Conservation (phyloP, 169 alveolate species). For the Fabrea salina region DNA sequence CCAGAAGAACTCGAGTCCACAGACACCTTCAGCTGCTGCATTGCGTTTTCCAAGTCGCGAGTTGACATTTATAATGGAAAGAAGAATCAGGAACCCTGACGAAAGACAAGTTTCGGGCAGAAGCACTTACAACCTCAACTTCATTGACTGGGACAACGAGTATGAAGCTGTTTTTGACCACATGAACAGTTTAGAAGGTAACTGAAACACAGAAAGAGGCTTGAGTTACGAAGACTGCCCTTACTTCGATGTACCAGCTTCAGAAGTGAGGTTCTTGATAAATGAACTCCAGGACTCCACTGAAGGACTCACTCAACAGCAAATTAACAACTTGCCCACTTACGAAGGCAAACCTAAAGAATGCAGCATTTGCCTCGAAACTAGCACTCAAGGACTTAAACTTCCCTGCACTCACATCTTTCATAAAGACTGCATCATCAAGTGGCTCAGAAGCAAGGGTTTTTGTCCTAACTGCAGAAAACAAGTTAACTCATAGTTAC, state of each 20-base stretch:
- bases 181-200: neutral
- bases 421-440: conserved; percentile 73
- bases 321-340: neutral
- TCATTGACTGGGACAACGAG: conserved; percentile 17
- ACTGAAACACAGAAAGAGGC: neutral
- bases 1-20: too few relatives aligned
- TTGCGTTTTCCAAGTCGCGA: too few relatives aligned
- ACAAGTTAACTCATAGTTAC: neutral
- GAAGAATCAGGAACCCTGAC: too few relatives aligned
- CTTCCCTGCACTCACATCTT: conserved; percentile 78
- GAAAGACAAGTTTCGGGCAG: too few relatives aligned
- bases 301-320: neutral
- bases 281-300: conserved; percentile 5
- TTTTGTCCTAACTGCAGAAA: conserved; percentile 66
- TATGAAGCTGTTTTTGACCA: conserved; percentile 23
- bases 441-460: conserved; percentile 70
- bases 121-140: neutral
- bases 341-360: neutral
- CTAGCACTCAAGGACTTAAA: neutral
- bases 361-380: conserved; percentile 10
- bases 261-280: neutral
- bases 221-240: conserved; percentile 8
- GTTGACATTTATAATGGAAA: too few relatives aligned
- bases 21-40: too few relatives aligned
- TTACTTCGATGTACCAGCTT: conserved; percentile 18